A percentile compares a stretch with the other conserved stretches of the same genome.
Evolutionary conservation across 306 rosid species (phyloP).

Genomic region (Trifolium fragiferum): DNA sequence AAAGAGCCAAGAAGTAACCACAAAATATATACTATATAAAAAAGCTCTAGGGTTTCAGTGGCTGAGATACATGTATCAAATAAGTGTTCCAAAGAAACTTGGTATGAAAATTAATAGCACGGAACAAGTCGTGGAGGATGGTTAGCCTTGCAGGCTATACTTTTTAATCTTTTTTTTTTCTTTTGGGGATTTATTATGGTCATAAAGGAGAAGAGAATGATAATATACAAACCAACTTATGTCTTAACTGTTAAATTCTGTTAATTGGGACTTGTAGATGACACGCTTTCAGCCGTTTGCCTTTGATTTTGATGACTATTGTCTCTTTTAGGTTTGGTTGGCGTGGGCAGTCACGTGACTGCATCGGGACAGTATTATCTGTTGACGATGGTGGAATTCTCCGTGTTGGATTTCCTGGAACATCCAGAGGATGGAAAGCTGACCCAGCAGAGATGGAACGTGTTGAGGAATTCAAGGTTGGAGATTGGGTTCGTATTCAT

Average conservation of each 20-base stretch:
- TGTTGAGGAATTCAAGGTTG: slow-evolving; percentile 96
- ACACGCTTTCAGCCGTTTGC: slow-evolving; percentile 21
- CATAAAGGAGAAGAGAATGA: neutral
- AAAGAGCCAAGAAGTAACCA: neutral
- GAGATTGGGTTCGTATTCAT: slow-evolving; percentile 98
- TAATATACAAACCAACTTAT: neutral
- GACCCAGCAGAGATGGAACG: slow-evolving; percentile 99
- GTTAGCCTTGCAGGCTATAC: neutral
- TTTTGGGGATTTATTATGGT: neutral
- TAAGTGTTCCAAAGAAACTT: too few species aligned
- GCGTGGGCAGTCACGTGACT: slow-evolving; percentile 98
- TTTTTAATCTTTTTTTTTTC: neutral
- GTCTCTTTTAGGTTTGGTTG: slow-evolving; percentile 83
- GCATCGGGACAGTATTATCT: slow-evolving; percentile 95
- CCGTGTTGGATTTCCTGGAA: slow-evolving; percentile 99
- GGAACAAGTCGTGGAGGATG: neutral
- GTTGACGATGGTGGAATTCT: slow-evolving; percentile 97
- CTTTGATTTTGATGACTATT: slow-evolving; percentile 32
- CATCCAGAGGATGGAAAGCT: slow-evolving; percentile 99
- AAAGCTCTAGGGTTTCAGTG: neutral
- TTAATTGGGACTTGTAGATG: slow-evolving; percentile 33
- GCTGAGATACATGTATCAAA: neutral
- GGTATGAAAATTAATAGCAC: too few species aligned
- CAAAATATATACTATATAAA: too few species aligned
- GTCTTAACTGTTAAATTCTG: slow-evolving; percentile 4